phyloP scores from a whole-genome alignment of 208 protist genomes.

The Acanthamoeba castellanii region DNA sequence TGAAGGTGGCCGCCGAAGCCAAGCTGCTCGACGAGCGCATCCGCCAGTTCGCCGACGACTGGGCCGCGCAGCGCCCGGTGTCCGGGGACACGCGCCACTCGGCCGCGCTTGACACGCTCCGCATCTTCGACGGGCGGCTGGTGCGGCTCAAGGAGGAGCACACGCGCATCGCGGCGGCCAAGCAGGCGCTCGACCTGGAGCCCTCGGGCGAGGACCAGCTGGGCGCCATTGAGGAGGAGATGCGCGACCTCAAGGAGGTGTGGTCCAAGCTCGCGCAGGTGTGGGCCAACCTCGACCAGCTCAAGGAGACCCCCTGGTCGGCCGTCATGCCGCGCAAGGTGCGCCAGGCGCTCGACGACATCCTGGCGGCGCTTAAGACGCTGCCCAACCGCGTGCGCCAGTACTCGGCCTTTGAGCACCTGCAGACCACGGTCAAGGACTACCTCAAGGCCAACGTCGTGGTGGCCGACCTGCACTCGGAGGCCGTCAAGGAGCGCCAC shows the following conservation, averaged over 20 bases:
- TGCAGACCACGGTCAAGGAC: constrained; percentile 81
- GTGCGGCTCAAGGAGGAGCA: constrained; percentile 79
- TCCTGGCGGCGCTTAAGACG: constrained; percentile 76
- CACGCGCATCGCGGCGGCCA: constrained; percentile 76
- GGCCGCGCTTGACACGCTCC: constrained; percentile 89
- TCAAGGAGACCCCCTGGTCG: constrained; percentile 95
- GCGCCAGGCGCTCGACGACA: constrained; percentile 87
- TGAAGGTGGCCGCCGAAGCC: constrained; percentile 82
- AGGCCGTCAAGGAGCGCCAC: constrained; percentile 95
- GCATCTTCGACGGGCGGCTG: constrained; percentile 90
- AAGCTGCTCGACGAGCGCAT: constrained; percentile 80
- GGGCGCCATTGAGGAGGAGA: constrained; percentile 90
- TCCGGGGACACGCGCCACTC: constrained; percentile 79
- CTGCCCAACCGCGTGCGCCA: constrained; percentile 88
- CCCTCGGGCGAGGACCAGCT: constrained; percentile 85
- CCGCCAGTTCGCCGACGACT: constrained; percentile 83
- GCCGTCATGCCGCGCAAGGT: constrained; percentile 93
- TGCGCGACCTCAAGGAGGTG: constrained; percentile 93
- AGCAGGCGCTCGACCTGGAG: constrained; percentile 85
- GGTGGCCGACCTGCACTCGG: constrained; percentile 78
- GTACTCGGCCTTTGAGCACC: constrained; percentile 89
- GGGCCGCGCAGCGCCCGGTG: constrained; percentile 85
- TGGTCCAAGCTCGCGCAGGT: constrained; percentile 92
- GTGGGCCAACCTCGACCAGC: constrained; percentile 90
- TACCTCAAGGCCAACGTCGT: constrained; percentile 83